Conservation (phyloP, 2,329 filamentous ascomycete species). For the Calonectria pseudoturangicola region DNA sequence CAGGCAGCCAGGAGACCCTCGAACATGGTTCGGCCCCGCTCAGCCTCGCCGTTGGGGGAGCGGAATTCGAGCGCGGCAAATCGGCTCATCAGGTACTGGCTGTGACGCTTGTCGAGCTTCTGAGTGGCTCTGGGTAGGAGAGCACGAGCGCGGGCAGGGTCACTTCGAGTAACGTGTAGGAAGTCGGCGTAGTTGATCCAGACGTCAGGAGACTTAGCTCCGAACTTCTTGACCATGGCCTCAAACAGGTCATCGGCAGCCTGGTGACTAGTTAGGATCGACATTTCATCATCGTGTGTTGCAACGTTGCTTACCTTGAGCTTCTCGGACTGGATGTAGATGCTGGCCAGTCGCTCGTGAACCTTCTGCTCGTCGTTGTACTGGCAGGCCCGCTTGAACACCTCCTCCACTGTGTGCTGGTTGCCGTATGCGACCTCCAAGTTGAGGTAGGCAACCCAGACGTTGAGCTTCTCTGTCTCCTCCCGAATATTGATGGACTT, state of each 20-base stretch:
- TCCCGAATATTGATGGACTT: constrained; percentile 93
- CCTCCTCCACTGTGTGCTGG: constrained; percentile 86
- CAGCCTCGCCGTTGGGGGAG: constrained; percentile 86
- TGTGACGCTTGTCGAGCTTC: constrained; percentile 81
- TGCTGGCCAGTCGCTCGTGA: constrained; percentile 91
- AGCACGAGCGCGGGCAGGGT: constrained; percentile 83
- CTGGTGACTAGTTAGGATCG: constrained; percentile 67
- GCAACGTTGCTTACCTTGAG: constrained; percentile 76
- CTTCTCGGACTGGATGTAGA: constrained; percentile 95
- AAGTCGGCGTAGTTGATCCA: constrained; percentile 98
- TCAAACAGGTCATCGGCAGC: constrained; percentile 94
- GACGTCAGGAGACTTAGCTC: constrained; percentile 84
- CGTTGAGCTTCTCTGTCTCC: constrained; percentile 93
- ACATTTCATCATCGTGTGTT: neutral
- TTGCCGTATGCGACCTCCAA: constrained; percentile 93
- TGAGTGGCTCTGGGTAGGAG: constrained; percentile 90
- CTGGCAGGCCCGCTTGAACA: constrained; percentile 94
- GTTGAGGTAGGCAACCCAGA: constrained; percentile 97
- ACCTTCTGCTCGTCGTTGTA: constrained; percentile 95
- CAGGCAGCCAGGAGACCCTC: constrained; percentile 89
- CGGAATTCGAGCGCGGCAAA: constrained; percentile 96
- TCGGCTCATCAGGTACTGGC: constrained; percentile 83
- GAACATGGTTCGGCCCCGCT: constrained; percentile 95
- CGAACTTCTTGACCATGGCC: constrained; percentile 90
- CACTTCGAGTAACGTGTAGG: constrained; percentile 83